Evolutionary conservation across 2,329 filamentous ascomycete species (phyloP), one percentile per base, ranked within the genome.

Genomic region (Lojkania enalia): DNA sequence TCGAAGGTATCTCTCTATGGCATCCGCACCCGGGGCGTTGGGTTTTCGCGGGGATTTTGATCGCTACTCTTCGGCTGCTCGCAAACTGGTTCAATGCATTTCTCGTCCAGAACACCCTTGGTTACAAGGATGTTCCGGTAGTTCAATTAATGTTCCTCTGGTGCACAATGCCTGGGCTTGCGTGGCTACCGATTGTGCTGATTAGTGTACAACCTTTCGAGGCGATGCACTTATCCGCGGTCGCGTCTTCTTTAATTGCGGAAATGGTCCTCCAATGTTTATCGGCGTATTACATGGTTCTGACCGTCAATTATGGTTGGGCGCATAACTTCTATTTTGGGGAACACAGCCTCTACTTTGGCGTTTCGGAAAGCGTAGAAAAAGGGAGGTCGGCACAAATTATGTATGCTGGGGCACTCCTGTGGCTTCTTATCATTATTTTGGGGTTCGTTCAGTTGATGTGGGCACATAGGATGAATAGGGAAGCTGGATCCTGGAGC

Each of bases 151-250:
- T 60, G 13, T 47, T 68, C 15, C 51, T 69, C 16, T 69, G 61
- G 61, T 66, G 61, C 54, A 49, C 62, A 18, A 57, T 63, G 42
- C 66, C 66, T 29, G 61, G 63, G 13, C 49, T 57, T 16, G 39
- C 61, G 15, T 66, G 61, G 61, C 20, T 61, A n/a, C 20, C 43
- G 2, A 36, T 54, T 19, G 38, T 60, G 21, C n/a, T 63, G 18
- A 30, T 54, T 31, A 23, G 30, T 29, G 4, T 48, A 12, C 39
- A 46, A 21, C 44, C 50, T 19, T 55, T 50, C 42, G 29, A 53
- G 23, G 29, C 16, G 4, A 50, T 44, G 3, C 48, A 48, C 36
- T 41, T 55, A 27, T 44, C 47, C 14, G 29, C 49, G 18, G 39
- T 36, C 16, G 35, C 42, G n/a, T 51, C 61, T 16, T 48, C 19